A percentile compares a stretch with the other conserved stretches of the same genome.
Evolutionary conservation across 768 basidiomycete genomes (phyloP).

Genomic region (Pleurotus sapidus): DNA sequence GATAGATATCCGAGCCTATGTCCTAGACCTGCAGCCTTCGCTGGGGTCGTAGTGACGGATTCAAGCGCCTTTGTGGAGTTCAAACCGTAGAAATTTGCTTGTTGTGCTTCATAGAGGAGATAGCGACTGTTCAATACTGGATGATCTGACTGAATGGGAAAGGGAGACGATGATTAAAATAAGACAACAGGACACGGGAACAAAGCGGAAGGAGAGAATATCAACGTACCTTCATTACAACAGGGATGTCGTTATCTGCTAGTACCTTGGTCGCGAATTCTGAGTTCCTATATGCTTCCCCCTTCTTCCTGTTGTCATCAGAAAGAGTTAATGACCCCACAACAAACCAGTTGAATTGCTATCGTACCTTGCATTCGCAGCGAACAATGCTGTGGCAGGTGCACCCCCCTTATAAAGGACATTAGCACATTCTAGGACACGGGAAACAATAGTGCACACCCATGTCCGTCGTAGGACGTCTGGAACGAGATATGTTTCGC

Average conservation of each 20-base stretch:
- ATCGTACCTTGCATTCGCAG: constrained; percentile 49
- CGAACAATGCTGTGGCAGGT: constrained; percentile 74
- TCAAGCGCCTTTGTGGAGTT: constrained; percentile 53
- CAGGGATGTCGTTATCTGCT: constrained; percentile 58
- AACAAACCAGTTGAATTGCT: not conserved
- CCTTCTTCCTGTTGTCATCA: constrained; percentile 31
- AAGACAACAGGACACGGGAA: not conserved
- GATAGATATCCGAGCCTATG: constrained; percentile 67
- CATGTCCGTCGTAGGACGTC: constrained; percentile 69
- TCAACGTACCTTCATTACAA: constrained; percentile 65
- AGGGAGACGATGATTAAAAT: not conserved
- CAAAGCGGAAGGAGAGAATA: not conserved
- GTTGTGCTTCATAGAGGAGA: constrained; percentile 69
- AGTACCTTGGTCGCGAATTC: constrained; percentile 72
- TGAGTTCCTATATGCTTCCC: constrained; percentile 65
- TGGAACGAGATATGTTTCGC: constrained; percentile 80
- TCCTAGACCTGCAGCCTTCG: constrained; percentile 58
- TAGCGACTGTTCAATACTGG: constrained; percentile 60
- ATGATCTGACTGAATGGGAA: constrained; percentile 44
- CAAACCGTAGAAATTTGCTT: constrained; percentile 66
- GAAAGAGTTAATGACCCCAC: not conserved
- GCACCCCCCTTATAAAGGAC: constrained; percentile 33
- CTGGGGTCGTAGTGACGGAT: constrained; percentile 65
- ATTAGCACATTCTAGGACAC: not conserved
- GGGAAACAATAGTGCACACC: constrained; percentile 27